Percentiles rank a stretch among this genome's conserved stretches.
These are phyloP conservation scores for Globisporangium yorkense DNA, from an alignment of 352 stramenopile genomes.

Conservation along the genomic window DNA sequence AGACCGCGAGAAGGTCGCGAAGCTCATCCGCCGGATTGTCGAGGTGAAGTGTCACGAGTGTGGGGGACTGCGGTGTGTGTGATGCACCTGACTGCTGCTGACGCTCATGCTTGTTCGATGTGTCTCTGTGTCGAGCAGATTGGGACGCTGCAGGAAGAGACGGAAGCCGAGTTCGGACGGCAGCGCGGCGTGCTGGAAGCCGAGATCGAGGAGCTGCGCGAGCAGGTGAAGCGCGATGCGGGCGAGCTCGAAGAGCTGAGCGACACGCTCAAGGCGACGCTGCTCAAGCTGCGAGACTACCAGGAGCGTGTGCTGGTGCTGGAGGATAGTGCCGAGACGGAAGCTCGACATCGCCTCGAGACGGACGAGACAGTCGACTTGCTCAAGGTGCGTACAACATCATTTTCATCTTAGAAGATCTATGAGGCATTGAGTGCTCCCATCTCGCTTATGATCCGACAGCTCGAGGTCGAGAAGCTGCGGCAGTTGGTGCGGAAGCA, in stretches of 20 bases:
- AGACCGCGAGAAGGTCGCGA: constrained; percentile 76
- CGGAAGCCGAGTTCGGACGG: constrained; percentile 37
- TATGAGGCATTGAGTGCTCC: too few relatives aligned
- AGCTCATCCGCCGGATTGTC: constrained; percentile 67
- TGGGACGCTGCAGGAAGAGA: constrained; percentile 49
- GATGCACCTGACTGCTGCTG: too few relatives aligned
- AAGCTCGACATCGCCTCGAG: constrained; percentile 43
- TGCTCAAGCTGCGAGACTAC: constrained; percentile 39
- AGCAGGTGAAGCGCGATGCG: constrained; percentile 33
- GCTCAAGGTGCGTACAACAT: constrained; percentile 26
- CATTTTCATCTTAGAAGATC: too few relatives aligned
- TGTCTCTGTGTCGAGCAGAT: constrained; percentile 14
- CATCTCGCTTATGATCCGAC: neutral
- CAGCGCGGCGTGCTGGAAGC: constrained; percentile 30
- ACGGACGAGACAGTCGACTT: constrained; percentile 63
- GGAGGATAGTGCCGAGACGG: constrained; percentile 51
- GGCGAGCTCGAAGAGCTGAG: constrained; percentile 47
- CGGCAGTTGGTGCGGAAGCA: constrained; percentile 44
- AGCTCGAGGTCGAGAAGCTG: constrained; percentile 62
- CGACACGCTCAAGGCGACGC: constrained; percentile 34
- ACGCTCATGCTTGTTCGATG: too few relatives aligned
- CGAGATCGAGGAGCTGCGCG: constrained; percentile 47
- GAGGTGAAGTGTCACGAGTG: constrained; percentile 26
- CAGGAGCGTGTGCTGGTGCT: constrained; percentile 52
- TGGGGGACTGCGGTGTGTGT: too few relatives aligned